These are phyloP conservation scores for Termitomyces sp. DNA, from an alignment of 768 basidiomycete species.

Conservation along the genomic window DNA sequence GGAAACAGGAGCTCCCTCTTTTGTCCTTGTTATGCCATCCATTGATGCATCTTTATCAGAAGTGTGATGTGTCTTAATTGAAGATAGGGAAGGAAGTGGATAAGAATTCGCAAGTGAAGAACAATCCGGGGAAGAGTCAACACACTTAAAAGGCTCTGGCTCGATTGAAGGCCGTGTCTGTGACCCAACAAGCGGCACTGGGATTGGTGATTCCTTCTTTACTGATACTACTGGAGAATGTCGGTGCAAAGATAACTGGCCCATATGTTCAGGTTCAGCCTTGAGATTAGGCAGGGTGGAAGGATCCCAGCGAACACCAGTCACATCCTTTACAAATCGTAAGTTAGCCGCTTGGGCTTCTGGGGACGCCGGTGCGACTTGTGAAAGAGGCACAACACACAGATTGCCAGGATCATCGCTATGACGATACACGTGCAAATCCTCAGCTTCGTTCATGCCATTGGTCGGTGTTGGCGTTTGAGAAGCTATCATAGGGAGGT, in stretches of 20 bases:
- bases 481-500: neutral
- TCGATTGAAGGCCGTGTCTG: neutral
- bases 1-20: neutral
- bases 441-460: neutral
- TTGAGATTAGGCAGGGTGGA: conserved; percentile 2
- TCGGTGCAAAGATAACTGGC: neutral
- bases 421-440: conserved; percentile 18
- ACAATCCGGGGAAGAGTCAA: neutral
- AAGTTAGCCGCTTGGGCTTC: conserved; percentile 26
- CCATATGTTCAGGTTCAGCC: neutral
- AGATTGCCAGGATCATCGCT: conserved; percentile 25
- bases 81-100: neutral
- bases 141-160: neutral
- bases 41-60: neutral
- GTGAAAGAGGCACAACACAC: conserved; percentile 16
- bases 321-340: conserved; percentile 19
- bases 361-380: conserved; percentile 15
- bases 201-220: neutral
- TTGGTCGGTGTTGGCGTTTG: neutral
- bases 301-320: conserved; percentile 13
- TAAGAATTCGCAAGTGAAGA: neutral
- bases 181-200: neutral
- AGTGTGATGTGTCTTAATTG: neutral
- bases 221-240: neutral
- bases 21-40: neutral